Evolutionary conservation across 108 stramenopile species (phyloP).

Genomic region (Chaetoceros tenuissimus): DNA sequence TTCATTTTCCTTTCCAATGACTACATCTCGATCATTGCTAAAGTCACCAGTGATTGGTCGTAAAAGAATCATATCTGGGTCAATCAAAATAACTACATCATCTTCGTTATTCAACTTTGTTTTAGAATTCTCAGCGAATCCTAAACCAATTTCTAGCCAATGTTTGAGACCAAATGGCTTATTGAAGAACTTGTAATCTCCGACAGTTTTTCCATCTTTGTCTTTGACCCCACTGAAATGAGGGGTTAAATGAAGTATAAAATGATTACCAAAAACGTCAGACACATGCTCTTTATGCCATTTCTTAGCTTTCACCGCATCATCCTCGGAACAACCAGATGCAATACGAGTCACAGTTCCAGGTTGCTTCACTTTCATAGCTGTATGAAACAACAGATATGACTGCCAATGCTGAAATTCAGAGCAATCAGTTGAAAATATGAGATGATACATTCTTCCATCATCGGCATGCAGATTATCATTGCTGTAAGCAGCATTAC

Average conservation of each 20-base stretch:
- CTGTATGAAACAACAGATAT: slow-evolving; percentile 71
- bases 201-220: slow-evolving; percentile 29
- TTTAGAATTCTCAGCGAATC: slow-evolving; percentile 21
- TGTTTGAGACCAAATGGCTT: slow-evolving; percentile 75
- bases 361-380: slow-evolving; percentile 51
- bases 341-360: slow-evolving; percentile 77
- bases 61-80: slow-evolving; percentile 92
- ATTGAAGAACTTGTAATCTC: slow-evolving; percentile 84
- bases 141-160: slow-evolving; percentile 52
- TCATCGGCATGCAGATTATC: too few relatives aligned
- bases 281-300: slow-evolving; percentile 27
- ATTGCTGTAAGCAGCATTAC: too few relatives aligned
- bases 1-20: slow-evolving; percentile 17
- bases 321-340: slow-evolving; percentile 46
- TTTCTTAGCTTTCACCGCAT: neutral
- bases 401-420: slow-evolving; percentile 79
- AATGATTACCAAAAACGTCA: slow-evolving; percentile 20
- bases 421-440: slow-evolving; percentile 79
- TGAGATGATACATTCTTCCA: slow-evolving; percentile 13
- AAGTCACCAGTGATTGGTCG: slow-evolving; percentile 73
- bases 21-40: slow-evolving; percentile 27
- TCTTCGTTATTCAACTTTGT: slow-evolving; percentile 26
- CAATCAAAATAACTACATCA: slow-evolving; percentile 81
- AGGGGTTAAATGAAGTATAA: slow-evolving; percentile 67
- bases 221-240: slow-evolving; percentile 49